A percentile compares a stretch with the other conserved stretches of the same genome.
These are phyloP conservation scores for Lentinula guzmanii DNA, from an alignment of 768 basidiomycete species.

Conservation along the genomic window DNA sequence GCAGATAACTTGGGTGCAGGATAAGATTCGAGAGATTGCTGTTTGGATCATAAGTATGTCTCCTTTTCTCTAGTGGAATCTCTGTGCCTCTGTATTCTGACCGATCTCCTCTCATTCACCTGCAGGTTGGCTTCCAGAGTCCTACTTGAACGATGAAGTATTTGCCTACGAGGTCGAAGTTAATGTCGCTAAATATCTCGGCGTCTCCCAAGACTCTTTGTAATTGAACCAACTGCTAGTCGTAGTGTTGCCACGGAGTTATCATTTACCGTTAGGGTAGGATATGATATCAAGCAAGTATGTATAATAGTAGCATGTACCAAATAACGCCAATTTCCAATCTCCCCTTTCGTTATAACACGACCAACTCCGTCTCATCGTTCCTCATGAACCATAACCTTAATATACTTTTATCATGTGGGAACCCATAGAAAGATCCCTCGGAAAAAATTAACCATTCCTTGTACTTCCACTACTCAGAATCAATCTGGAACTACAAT, in stretches of 20 bases:
- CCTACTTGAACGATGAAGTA: not conserved
- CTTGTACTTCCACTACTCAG: not conserved
- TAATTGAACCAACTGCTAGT: not conserved
- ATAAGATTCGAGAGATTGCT: constrained; percentile 1
- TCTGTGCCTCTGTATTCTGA: not conserved
- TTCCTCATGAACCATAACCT: not conserved
- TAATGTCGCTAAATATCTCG: not conserved
- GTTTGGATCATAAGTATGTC: not conserved
- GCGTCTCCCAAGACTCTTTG: not conserved
- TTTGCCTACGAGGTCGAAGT: not conserved
- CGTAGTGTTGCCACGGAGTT: not conserved
- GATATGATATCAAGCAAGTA: not conserved
- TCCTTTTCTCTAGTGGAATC: not conserved
- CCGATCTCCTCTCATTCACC: not conserved
- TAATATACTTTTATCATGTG: not conserved
- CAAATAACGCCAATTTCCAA: no score
- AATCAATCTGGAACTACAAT: not conserved
- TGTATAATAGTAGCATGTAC: no score
- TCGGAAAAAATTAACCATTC: not conserved
- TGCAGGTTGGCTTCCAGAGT: not conserved
- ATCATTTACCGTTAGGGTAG: not conserved
- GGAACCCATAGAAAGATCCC: not conserved
- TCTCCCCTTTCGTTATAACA: no score
- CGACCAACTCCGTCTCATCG: not conserved
- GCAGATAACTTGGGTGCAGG: not conserved